Evolutionary conservation across 2,329 filamentous ascomycete species (phyloP), one percentile per base, ranked within the genome.

Genomic region (Xylaria sp.): DNA sequence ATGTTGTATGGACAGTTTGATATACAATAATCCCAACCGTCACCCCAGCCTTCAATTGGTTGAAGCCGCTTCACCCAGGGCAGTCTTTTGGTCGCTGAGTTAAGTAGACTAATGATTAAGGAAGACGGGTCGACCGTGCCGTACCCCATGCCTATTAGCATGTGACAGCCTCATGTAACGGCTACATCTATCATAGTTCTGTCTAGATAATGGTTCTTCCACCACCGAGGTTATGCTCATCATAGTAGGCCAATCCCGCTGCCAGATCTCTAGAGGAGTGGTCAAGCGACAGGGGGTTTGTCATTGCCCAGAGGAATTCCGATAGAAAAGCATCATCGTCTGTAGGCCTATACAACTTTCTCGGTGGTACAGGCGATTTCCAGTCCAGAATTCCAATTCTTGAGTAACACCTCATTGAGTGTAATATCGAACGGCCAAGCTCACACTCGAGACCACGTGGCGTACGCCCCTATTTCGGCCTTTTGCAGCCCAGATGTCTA

Each of bases 391-490:
- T 63, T 23, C 65, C 60, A 47, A 70, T 52, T 3, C 67, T 41
- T 11, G 68, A 67, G 43, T 69, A 68, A 25, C 69, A 48, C 44
- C 66, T 64, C 60, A 70, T 66, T 67, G 67, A 73, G 13, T 66
- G 54, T 5, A 68, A 62, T 4, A 69, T 66, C 38, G 72, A 47
- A 11, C 65, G 62, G 13, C 65, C 65, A 29, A 66, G 47, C 23
- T 70, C 65, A 46, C 60, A 60, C 54, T 68, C 68, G 23, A 72
- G 62, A 33, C 64, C 52, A 17, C 55, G 60, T 0, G 67, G 68
- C 21, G 63, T 55, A 3, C 67, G 55, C 3, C 68, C 68, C 3
- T 63, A 61, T n/a, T 17, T 72, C 70, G 9, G 61, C 43, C 31
- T 69, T n/a, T n/a, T n/a, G n/a, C 70, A 2, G 52, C 67, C 67